Conservation (phyloP, 768 basidiomycete genomes). For the Kwoniella heveanensis region DNA sequence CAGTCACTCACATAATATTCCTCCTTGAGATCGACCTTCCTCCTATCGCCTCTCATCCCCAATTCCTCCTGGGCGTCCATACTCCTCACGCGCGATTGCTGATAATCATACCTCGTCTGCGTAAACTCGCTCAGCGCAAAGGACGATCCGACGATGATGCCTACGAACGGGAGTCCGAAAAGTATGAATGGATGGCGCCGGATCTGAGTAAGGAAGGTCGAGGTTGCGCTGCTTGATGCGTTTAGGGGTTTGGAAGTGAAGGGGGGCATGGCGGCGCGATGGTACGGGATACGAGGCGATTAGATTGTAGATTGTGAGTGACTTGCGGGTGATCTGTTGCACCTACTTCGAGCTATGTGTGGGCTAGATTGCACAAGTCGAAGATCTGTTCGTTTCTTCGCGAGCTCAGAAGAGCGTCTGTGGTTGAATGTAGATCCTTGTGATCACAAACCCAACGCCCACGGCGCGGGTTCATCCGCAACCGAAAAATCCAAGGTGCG, state of each 20-base stretch:
- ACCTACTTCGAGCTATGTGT: too few relatives aligned
- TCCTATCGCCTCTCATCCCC: constrained; percentile 46
- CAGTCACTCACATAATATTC: constrained; percentile 83
- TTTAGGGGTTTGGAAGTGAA: constrained; percentile 46
- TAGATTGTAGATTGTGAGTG: too few relatives aligned
- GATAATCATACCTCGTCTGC: constrained; percentile 86
- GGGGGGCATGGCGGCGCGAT: constrained; percentile 30
- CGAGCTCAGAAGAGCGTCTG: too few relatives aligned
- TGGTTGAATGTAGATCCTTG: too few relatives aligned
- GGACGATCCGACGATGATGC: constrained; percentile 81
- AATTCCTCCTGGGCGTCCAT: constrained; percentile 44
- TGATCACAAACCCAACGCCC: too few relatives aligned
- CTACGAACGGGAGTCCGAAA: constrained; percentile 84
- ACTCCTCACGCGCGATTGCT: constrained; percentile 54
- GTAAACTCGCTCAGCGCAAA: constrained; percentile 81
- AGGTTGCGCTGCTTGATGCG: constrained; percentile 14
- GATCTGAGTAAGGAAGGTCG: constrained; percentile 31
- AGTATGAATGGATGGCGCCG: constrained; percentile 56
- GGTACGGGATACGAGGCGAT: too few relatives aligned
- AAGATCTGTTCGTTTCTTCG: too few relatives aligned
- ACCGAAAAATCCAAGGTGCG: too few relatives aligned
- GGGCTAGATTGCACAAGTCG: too few relatives aligned
- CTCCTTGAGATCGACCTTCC: constrained; percentile 84
- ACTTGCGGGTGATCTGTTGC: not conserved
- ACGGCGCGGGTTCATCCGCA: too few relatives aligned